A percentile compares a stretch with the other conserved stretches of the same genome.
Conservation (phyloP, 2,329 filamentous ascomycete genomes). For the Beauveria brongniartii region DNA sequence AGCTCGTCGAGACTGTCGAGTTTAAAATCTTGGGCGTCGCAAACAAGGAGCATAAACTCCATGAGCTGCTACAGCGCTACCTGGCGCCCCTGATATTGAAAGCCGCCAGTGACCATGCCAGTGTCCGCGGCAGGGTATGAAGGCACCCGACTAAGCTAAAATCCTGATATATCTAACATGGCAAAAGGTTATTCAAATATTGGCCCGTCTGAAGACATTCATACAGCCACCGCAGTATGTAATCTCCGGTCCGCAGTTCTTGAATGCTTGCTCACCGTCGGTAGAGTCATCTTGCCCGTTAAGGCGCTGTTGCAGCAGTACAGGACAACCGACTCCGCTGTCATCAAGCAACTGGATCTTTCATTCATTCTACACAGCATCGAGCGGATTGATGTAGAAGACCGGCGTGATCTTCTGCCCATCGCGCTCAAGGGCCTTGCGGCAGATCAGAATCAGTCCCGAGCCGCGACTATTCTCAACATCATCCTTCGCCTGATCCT, state of each 20-base stretch:
- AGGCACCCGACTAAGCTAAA: neutral
- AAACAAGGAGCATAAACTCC: conserved; percentile 75
- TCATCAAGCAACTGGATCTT: conserved; percentile 83
- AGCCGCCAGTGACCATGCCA: conserved; percentile 68
- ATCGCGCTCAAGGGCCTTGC: conserved; percentile 28
- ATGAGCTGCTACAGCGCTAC: conserved; percentile 69
- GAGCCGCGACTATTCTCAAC: conserved; percentile 62
- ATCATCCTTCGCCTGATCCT: conserved; percentile 70
- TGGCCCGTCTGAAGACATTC: conserved; percentile 45
- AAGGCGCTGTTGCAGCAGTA: conserved; percentile 81
- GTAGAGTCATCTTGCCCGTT: conserved; percentile 70
- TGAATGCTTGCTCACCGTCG: neutral
- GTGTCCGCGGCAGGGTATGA: conserved; percentile 68
- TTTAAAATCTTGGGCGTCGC: conserved; percentile 71
- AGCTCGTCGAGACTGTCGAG: conserved; percentile 77
- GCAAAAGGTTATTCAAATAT: conserved; percentile 40
- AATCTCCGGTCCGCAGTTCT: neutral
- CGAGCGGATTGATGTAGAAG: conserved; percentile 40
- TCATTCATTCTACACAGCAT: conserved; percentile 81
- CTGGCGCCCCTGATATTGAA: conserved; percentile 79
- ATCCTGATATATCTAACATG: neutral
- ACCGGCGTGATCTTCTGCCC: conserved; percentile 67
- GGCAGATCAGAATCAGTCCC: conserved; percentile 22
- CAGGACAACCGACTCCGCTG: conserved; percentile 61
- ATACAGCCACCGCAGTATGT: conserved; percentile 42